Base-by-base conservation (phyloP, 176 grass and related monocot species). In the Raddia guianensis region DNA sequence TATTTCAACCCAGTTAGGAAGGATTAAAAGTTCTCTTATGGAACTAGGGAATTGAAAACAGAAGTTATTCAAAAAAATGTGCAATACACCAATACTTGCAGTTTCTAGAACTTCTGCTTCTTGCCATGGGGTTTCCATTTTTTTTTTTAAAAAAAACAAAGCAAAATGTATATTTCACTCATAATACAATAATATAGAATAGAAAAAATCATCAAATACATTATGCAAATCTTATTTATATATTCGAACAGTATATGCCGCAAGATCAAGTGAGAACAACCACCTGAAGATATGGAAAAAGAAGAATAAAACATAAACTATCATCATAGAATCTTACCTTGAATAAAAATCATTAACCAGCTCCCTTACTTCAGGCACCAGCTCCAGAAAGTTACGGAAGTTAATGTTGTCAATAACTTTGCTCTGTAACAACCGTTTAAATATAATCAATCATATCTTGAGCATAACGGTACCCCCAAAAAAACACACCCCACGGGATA, bases 291-390 rank as follows among this genome's bases (percentile, higher is more conserved):
- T 27, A 75, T 53, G 42, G 19, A 21, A 33, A 33, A 83, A 51
- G 1, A 27, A 33, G 5, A 76, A 69, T 66, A 44, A 35, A 82
- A 49, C 43, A 78, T 9, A 83, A 42, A 63, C 7, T 72, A 27
- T 46, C 45, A 0, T 35, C 34, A 51, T 76, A 86, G 7, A 69
- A 56, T 65, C 59, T 7, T 85, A 99, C 97, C 97, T 99, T 83
- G 93, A 85, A 84, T 99, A 99, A 77, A 99, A 99, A 70, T 99
- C 97, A 88, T 99, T 91, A 64, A 99, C 94, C 70, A 99, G 89
- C 75, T 99, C 97, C 83, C 97, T 86, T 52, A 93, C 92, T 96
- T 99, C 97, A 84, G 97, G 97, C 67, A 95, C 87, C 80, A 99
- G 86, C 79, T 99, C 97, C 73, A 99, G 83, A 88, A 99, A 96